A percentile compares a stretch with the other conserved stretches of the same genome.
These are phyloP conservation scores for Onygenales sp. DNA, from an alignment of 2,329 filamentous ascomycete genomes.

Conservation along the genomic window DNA sequence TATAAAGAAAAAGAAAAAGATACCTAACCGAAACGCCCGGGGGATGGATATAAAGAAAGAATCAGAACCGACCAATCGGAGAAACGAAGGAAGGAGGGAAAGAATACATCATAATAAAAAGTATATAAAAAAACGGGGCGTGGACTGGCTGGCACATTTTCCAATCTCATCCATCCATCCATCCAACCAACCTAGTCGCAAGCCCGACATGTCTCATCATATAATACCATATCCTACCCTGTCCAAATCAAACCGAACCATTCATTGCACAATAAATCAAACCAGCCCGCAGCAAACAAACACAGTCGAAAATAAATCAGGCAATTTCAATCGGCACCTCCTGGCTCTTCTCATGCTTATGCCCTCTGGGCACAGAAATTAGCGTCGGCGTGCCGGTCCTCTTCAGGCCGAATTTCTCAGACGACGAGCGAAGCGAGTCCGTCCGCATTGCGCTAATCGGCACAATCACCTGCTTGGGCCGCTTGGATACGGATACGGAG, in stretches of 20 bases:
- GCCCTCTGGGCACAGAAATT: slow-evolving; percentile 19
- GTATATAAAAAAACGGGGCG: not conserved
- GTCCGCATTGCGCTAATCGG: slow-evolving; percentile 19
- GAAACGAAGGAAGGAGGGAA: too few relatives aligned
- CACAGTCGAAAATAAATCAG: not conserved
- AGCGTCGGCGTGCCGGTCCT: slow-evolving; percentile 17
- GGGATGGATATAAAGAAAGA: too few relatives aligned
- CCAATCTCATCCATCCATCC: not conserved
- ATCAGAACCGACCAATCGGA: too few relatives aligned
- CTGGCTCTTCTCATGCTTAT: slow-evolving; percentile 11
- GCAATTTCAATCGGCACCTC: slow-evolving; percentile 13
- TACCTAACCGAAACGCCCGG: too few relatives aligned
- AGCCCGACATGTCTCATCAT: too few relatives aligned
- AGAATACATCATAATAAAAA: not conserved
- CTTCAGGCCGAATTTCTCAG: slow-evolving; percentile 22
- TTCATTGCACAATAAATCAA: not conserved
- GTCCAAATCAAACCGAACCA: not conserved
- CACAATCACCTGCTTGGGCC: slow-evolving; percentile 27
- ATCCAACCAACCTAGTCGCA: not conserved
- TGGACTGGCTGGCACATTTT: not conserved
- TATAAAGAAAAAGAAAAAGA: not conserved
- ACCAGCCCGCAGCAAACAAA: not conserved
- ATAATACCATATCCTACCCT: too few relatives aligned
- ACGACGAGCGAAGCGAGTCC: slow-evolving; percentile 15
- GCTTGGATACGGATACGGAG: slow-evolving; percentile 28